phyloP scores from a whole-genome alignment of 2,329 filamentous ascomycete species.

The Penicillium sp. region DNA sequence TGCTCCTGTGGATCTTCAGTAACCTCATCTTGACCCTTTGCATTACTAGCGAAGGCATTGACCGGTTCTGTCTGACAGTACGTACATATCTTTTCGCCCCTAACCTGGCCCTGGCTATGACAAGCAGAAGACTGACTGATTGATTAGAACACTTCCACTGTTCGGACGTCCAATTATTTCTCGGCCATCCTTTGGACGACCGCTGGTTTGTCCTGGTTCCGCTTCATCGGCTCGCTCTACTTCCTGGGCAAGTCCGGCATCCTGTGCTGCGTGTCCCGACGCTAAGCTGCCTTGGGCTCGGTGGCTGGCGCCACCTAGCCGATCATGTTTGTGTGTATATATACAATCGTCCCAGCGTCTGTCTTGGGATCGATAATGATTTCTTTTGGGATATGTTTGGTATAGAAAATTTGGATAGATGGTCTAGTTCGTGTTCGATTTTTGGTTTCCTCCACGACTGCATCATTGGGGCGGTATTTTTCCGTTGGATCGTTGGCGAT shows the following conservation, averaged over 20 bases:
- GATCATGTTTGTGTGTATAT: constrained; percentile 22
- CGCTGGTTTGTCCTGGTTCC: constrained; percentile 78
- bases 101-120: background rate
- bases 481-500: constrained; percentile 14
- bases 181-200: constrained; percentile 86
- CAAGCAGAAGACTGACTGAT: constrained; percentile 55
- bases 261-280: constrained; percentile 90
- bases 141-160: constrained; percentile 57
- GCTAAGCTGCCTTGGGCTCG: constrained; percentile 50
- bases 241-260: constrained; percentile 93
- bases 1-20: constrained; percentile 90
- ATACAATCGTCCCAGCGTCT: constrained; percentile 20
- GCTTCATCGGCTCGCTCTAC: constrained; percentile 88
- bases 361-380: constrained; percentile 18
- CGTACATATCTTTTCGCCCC: constrained; percentile 50
- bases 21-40: constrained; percentile 82
- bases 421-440: constrained; percentile 8
- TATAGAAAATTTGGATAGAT: constrained; percentile 25
- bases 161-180: constrained; percentile 87
- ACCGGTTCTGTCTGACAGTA: constrained; percentile 82
- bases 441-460: constrained; percentile 9
- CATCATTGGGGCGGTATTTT: constrained; percentile 11
- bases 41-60: constrained; percentile 85
- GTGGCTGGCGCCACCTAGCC: background rate
- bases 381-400: constrained; percentile 11